A percentile compares a stretch with the other conserved stretches of the same genome.
phyloP scores from a whole-genome alignment of 345 rosid genomes.

The Populus ilicifolia region DNA sequence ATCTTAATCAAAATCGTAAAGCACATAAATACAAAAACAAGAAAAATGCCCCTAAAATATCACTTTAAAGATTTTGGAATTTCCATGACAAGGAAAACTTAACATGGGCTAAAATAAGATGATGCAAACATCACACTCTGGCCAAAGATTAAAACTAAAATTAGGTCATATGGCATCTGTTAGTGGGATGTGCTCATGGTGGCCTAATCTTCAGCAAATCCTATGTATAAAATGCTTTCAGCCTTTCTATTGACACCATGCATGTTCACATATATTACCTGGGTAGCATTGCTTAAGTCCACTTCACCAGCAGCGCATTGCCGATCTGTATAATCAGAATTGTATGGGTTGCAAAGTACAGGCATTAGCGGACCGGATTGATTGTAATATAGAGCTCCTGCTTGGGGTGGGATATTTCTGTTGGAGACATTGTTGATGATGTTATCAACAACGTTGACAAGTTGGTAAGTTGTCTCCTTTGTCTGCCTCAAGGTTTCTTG shows the following conservation, averaged over 20 bases:
- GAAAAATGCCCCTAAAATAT: background rate
- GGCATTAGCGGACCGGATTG: slow-evolving; percentile 90
- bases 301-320: slow-evolving; percentile 64
- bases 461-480: slow-evolving; percentile 59
- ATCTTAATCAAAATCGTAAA: background rate
- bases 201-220: background rate
- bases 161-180: background rate
- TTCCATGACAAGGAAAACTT: background rate
- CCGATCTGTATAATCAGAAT: slow-evolving; percentile 53
- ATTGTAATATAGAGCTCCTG: slow-evolving; percentile 49
- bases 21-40: background rate
- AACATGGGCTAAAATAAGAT: background rate
- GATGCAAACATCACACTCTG: background rate
- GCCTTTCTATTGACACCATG: background rate
- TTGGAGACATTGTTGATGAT: slow-evolving; percentile 50
- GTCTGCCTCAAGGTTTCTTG: slow-evolving; percentile 62
- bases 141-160: background rate
- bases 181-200: background rate
- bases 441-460: slow-evolving; percentile 46
- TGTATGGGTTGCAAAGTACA: slow-evolving; percentile 72
- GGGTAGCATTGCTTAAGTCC: slow-evolving; percentile 53
- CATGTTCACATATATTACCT: slow-evolving; percentile 39
- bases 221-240: background rate
- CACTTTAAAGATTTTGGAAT: background rate
- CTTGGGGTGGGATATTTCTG: slow-evolving; percentile 42